Conservation (phyloP, 1,139 yeast genomes). For the Zhuliangozyma parablackwelliae region DNA sequence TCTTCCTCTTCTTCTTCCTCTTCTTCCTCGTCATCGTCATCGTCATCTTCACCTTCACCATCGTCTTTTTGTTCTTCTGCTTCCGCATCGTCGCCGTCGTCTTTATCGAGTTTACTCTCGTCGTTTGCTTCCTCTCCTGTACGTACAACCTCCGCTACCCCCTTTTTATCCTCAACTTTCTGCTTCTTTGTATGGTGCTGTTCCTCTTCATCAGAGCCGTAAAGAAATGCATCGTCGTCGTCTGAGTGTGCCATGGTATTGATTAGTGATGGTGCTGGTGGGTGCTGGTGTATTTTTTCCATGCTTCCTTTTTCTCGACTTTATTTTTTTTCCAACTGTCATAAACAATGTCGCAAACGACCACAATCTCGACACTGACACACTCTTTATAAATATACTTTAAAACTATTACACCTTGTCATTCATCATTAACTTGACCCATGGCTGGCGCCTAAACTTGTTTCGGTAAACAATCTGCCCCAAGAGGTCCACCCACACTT, state of each 20-base stretch:
- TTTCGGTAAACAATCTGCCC: constrained; percentile 52
- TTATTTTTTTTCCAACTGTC: too few relatives aligned
- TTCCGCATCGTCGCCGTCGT: neutral
- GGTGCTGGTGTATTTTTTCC: too few relatives aligned
- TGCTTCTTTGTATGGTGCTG: constrained; percentile 10
- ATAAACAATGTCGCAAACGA: too few relatives aligned
- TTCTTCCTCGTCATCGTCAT: constrained; percentile 30
- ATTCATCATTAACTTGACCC: constrained; percentile 55
- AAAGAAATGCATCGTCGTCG: constrained; percentile 82
- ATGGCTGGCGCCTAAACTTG: constrained; percentile 59
- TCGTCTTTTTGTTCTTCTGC: constrained; percentile 17
- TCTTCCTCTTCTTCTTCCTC: constrained; percentile 25
- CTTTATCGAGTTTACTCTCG: too few relatives aligned
- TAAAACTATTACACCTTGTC: constrained; percentile 2
- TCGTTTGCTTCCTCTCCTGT: too few relatives aligned
- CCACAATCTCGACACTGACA: too few relatives aligned
- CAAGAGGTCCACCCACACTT: constrained; percentile 51
- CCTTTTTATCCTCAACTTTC: constrained; percentile 8
- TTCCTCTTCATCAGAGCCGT: constrained; percentile 62
- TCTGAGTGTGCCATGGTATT: constrained; percentile 35
- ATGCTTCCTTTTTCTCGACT: too few relatives aligned
- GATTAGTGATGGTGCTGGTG: neutral
- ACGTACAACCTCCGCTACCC: neutral
- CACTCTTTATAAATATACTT: too few relatives aligned
- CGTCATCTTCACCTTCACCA: constrained; percentile 25